Conservation (phyloP, 768 basidiomycete genomes). For the Rhizopogon rudus region DNA sequence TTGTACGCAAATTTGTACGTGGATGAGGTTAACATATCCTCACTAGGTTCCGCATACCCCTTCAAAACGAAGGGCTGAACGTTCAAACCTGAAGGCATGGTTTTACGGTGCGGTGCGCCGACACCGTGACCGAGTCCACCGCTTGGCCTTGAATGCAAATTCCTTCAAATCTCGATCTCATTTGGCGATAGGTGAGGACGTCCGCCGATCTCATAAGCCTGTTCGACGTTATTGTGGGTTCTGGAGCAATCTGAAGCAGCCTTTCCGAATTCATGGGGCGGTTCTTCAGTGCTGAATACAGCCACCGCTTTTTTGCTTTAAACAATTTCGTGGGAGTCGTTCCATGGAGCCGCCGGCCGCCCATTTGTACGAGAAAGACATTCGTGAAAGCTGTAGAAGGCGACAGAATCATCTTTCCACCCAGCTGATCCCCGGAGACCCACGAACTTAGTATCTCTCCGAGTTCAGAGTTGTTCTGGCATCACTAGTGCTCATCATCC, state of each 20-base stretch:
- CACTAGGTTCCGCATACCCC: not conserved
- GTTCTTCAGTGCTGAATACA: not conserved
- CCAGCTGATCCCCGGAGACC: too few relatives aligned
- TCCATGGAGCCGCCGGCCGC: conserved; percentile 1
- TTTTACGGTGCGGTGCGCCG: not conserved
- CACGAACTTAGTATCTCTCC: too few relatives aligned
- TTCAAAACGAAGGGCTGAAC: not conserved
- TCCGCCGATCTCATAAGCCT: not conserved
- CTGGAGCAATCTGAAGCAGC: not conserved
- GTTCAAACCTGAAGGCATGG: not conserved
- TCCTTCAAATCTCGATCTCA: not conserved
- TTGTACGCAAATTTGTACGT: not conserved
- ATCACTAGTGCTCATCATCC: conserved; percentile 2
- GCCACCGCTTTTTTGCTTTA: not conserved
- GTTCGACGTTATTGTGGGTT: not conserved
- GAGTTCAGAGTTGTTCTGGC: too few relatives aligned
- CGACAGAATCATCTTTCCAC: not conserved
- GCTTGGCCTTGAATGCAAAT: not conserved
- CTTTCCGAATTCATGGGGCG: not conserved
- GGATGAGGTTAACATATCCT: not conserved
- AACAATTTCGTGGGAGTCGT: conserved; percentile 5
- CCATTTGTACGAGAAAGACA: not conserved
- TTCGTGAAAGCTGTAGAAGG: not conserved
- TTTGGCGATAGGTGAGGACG: not conserved
- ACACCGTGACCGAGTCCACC: too few relatives aligned